Conservation (phyloP, 2,329 filamentous ascomycete genomes). For the Arthrobotrys sinensis region DNA sequence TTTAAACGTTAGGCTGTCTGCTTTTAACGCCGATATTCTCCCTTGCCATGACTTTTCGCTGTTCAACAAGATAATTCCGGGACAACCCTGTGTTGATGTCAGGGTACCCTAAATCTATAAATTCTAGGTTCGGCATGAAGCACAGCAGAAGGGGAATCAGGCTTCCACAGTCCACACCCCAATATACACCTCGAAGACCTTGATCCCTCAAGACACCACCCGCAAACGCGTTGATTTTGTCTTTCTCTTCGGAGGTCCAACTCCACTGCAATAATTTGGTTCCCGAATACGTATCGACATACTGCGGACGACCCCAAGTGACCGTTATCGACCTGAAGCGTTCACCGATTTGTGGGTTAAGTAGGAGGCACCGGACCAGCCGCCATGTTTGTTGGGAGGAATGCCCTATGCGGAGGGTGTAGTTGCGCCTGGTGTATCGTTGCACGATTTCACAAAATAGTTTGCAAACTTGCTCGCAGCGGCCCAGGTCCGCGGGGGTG, state of each 20-base stretch:
- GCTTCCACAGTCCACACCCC: constrained; percentile 22
- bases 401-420: constrained; percentile 27
- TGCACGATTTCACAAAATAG: constrained; percentile 18
- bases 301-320: constrained; percentile 8
- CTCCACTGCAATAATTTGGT: constrained; percentile 15
- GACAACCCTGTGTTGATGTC: neutral
- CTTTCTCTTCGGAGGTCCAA: constrained; percentile 27
- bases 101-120: constrained; percentile 19
- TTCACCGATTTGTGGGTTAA: constrained; percentile 32
- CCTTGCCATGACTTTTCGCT: neutral
- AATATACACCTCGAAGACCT: constrained; percentile 1
- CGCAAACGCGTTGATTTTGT: constrained; percentile 8
- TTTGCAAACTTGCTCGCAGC: constrained; percentile 22
- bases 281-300: constrained; percentile 8
- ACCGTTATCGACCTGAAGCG: constrained; percentile 26
- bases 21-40: neutral
- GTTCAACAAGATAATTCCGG: neutral
- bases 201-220: neutral
- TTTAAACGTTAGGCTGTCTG: neutral
- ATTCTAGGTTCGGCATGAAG: constrained; percentile 25
- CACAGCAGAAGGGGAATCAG: constrained; percentile 20
- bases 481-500: constrained; percentile 15
- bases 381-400: constrained; percentile 22
- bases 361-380: constrained; percentile 22
- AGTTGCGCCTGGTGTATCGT: constrained; percentile 10